Conservation (phyloP, 345 rosid genomes). For the Citrus australasica region DNA sequence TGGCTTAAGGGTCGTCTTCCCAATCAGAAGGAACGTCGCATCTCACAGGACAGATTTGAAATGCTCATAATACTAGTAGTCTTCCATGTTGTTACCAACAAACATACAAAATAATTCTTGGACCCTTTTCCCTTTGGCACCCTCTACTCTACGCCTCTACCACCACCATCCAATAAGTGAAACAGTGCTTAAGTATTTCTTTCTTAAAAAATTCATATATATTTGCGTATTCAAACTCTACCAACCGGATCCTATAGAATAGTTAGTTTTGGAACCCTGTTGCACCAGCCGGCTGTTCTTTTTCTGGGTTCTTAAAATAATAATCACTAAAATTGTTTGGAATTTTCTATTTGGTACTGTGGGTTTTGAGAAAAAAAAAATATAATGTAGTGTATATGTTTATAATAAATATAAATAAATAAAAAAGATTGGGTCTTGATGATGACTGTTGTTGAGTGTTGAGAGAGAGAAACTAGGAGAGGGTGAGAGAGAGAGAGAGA, state of each 20-base stretch:
- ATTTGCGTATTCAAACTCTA: slow-evolving; percentile 34
- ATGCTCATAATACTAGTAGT: slow-evolving; percentile 8
- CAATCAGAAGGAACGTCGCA: slow-evolving; percentile 38
- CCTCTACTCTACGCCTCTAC: not conserved
- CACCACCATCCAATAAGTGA: slow-evolving; percentile 25
- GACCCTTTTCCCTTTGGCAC: slow-evolving; percentile 9
- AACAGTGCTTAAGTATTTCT: not conserved
- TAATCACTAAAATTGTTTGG: slow-evolving; percentile 12
- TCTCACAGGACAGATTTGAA: slow-evolving; percentile 9
- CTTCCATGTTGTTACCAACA: slow-evolving; percentile 23
- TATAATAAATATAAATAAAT: slow-evolving; percentile 3
- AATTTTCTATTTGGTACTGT: slow-evolving; percentile 21
- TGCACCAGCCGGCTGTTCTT: slow-evolving; percentile 54
- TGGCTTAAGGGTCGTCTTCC: slow-evolving; percentile 37
- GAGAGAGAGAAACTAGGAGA: not conserved
- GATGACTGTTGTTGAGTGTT: slow-evolving; percentile 8
- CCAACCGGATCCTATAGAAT: slow-evolving; percentile 35
- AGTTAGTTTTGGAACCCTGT: slow-evolving; percentile 24
- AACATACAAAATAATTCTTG: not conserved
- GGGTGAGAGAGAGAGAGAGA: slow-evolving; percentile 11
- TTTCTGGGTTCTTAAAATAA: slow-evolving; percentile 14
- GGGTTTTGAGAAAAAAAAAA: slow-evolving; percentile 13
- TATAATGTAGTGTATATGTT: not conserved
- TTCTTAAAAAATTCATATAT: not conserved
- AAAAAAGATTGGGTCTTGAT: slow-evolving; percentile 20